phyloP scores from a whole-genome alignment of 73 alveolate genomes.

The Uronychia setigera region DNA sequence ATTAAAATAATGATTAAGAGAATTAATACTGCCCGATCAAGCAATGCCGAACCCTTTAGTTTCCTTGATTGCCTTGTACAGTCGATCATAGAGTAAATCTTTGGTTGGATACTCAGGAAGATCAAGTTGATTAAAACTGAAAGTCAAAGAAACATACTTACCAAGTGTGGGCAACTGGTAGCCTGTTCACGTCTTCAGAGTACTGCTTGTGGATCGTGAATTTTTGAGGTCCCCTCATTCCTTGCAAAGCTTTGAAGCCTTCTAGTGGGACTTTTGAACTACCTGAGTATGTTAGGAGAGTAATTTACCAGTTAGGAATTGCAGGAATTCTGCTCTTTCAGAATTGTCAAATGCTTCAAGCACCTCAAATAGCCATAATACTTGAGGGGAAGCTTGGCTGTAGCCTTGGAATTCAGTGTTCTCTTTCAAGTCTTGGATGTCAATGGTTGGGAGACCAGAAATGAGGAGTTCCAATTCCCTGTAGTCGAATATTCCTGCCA shows the following conservation, averaged over 20 bases:
- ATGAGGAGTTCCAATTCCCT: slow-evolving; percentile 84
- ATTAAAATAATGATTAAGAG: too few relatives aligned
- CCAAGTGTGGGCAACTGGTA: slow-evolving; percentile 92
- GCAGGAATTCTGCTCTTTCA: slow-evolving; percentile 93
- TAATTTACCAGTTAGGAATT: slow-evolving; percentile 86
- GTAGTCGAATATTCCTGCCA: slow-evolving; percentile 85
- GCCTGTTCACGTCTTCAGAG: slow-evolving; percentile 79
- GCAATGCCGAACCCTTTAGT: too few relatives aligned
- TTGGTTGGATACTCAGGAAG: slow-evolving; percentile 98
- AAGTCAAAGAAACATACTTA: too few relatives aligned
- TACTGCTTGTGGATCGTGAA: slow-evolving; percentile 86
- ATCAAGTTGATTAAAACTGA: slow-evolving; percentile 95
- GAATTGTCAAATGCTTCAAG: slow-evolving; percentile 87
- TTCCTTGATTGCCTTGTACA: slow-evolving; percentile 84
- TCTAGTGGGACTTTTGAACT: slow-evolving; percentile 94
- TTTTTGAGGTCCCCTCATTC: slow-evolving; percentile 97
- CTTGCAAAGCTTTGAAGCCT: slow-evolving; percentile 92
- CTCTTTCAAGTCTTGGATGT: slow-evolving; percentile 94
- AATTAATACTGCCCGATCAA: too few relatives aligned
- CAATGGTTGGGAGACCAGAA: slow-evolving; percentile 93
- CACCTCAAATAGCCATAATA: slow-evolving; percentile 96
- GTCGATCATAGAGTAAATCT: slow-evolving; percentile 92
- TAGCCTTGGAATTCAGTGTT: slow-evolving; percentile 97
- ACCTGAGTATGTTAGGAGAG: not conserved
- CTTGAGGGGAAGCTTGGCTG: slow-evolving; percentile 78